Conservation (phyloP, 2,329 filamentous ascomycete genomes). For the Sarocladium strictum region DNA sequence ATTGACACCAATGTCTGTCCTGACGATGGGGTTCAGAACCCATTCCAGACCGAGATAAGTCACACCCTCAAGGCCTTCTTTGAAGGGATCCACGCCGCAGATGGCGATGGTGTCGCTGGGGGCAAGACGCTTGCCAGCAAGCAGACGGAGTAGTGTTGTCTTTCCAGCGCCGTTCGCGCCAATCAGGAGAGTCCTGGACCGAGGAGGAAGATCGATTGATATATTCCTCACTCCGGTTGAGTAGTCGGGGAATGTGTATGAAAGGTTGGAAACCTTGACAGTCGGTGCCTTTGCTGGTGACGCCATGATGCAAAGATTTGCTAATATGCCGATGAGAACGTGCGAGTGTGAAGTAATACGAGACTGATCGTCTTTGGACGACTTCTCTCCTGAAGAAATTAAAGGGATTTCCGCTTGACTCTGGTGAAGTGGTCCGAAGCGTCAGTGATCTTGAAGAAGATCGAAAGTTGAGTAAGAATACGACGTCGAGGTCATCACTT, state of each 20-base stretch:
- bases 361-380: neutral
- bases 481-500: neutral
- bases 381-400: too few relatives aligned
- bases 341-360: neutral
- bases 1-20: slow-evolving; percentile 86
- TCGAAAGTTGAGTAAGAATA: neutral
- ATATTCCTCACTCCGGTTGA: slow-evolving; percentile 72
- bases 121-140: slow-evolving; percentile 91
- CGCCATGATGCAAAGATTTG: slow-evolving; percentile 18
- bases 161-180: slow-evolving; percentile 97
- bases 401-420: too few relatives aligned
- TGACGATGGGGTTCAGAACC: slow-evolving; percentile 95
- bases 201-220: slow-evolving; percentile 68
- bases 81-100: slow-evolving; percentile 85
- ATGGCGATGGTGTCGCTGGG: slow-evolving; percentile 70
- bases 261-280: slow-evolving; percentile 70
- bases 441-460: neutral
- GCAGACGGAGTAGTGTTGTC: slow-evolving; percentile 88
- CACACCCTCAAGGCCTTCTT: slow-evolving; percentile 81
- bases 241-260: slow-evolving; percentile 84
- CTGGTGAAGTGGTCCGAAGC: too few relatives aligned
- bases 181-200: slow-evolving; percentile 84
- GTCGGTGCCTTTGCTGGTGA: slow-evolving; percentile 39
- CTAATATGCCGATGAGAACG: neutral
- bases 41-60: slow-evolving; percentile 97